Evolutionary conservation across 2,329 filamentous ascomycete genomes (phyloP), one percentile per base, ranked within the genome.

Genomic region (Dothideomycetes sp.): DNA sequence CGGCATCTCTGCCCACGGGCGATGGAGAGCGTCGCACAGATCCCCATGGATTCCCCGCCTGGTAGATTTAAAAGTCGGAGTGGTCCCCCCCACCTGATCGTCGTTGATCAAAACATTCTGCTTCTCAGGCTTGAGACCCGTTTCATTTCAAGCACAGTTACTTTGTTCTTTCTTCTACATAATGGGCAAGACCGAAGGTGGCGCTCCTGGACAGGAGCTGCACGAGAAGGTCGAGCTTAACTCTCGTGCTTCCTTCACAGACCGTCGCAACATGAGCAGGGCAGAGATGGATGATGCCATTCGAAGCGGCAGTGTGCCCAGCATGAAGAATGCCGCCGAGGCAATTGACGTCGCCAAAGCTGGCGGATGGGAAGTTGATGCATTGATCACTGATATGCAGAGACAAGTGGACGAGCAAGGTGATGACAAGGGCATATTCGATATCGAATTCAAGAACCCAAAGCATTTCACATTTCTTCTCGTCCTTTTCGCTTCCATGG

Each of bases 401-500:
- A 57, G 60, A 36, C 53, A 64, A 37, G 41, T 62, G 31, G 50
- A 56, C 36, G 50, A 53, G 27, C 46, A 49, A 34, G 39, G 39
- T 16, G 55, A 60, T 45, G 59, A 60, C 50, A 59, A 56, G 43
- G 57, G 61, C 4, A 41, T 60, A 45, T 75, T 77, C 51, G 64
- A 79, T 31, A 46, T 80, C 32, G 60, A 72, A 27, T 77, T 82
- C 59, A 66, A 65, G 37, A 70, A 81, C 54, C 76, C 78, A 0
- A 72, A 65, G 38, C 60, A 76, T 51, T 85, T 83, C 55, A 84
- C 79, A 18, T 81, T 71, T 64, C 60, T 81, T 12, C 67, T 83
- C 11, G 77, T 82, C 33, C 75, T 69, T 1, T 84, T 84, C 49
- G 80, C 80, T n/a, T 81, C 76, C 12, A 81, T 84, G 77, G 80